Evolutionary conservation across 345 rosid genomes (phyloP), one percentile per base, ranked within the genome.

Genomic region (Citrus medica): DNA sequence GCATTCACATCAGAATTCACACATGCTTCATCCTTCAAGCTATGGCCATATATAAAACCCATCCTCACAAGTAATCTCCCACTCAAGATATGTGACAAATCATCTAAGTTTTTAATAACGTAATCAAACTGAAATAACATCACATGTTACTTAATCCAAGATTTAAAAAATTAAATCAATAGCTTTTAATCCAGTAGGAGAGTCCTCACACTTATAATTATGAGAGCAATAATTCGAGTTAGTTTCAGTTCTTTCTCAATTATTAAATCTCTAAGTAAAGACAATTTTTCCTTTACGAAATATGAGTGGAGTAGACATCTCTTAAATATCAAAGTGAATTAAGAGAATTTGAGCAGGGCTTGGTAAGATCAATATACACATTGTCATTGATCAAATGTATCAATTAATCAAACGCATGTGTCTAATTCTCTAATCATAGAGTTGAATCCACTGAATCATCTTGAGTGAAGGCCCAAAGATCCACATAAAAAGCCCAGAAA

Each of bases 241-340:
- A 35, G 1, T 35, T 35, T 35, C 0, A 35, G 7, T 35, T 35
- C 7, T 35, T 7, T 1, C 37, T 35, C 1, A 35, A 35, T 6
- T 6, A 35, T 35, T 1, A 35, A 35, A 35, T 35, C 7, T 35
- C 7, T 35, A 35, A 35, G 1, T 35, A 6, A 1, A 35, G 1
- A 35, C 1, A 35, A 0, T 35, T 0, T 35, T 0, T 35, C 0
- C 0, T 1, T 35, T 6, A 35, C 1, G 0, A 35, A 35, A 35
- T 35, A 0, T 1, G 0, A 35, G 7, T 35, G 37, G 7, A 35
- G 0, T 6, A 35, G 0, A 0, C 0, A 35, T 0, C 7, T 33
- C 37, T 35, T 0, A 1, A 35, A 5, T 6, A 35, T 6, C 0
- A 35, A 35, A 35, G 0, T 5, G 7, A 35, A 35, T 35, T 35